A percentile compares a stretch with the other conserved stretches of the same genome.
Conservation (phyloP, 2,329 filamentous ascomycete genomes). For the Aurifilum marmelostoma region DNA sequence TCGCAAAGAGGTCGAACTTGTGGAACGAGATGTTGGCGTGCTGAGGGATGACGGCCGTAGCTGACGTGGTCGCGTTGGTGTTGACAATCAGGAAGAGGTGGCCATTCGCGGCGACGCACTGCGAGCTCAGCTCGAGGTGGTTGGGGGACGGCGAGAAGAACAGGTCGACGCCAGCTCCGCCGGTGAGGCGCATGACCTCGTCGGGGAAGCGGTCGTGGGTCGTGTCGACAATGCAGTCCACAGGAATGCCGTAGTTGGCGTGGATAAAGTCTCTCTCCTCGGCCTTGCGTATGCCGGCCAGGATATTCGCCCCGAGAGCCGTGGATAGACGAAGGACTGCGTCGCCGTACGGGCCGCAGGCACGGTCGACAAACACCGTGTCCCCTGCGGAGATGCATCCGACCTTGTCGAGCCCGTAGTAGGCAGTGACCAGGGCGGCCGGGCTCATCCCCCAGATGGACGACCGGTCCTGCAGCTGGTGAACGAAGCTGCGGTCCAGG, state of each 20-base stretch:
- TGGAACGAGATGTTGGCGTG: conserved; percentile 31
- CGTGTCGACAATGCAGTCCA: conserved; percentile 42
- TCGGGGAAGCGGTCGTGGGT: conserved; percentile 24
- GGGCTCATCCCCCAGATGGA: conserved; percentile 38
- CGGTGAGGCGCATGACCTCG: conserved; percentile 39
- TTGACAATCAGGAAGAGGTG: conserved; percentile 23
- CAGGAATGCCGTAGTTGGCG: conserved; percentile 38
- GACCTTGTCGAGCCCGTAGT: conserved; percentile 44
- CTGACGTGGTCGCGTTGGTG: conserved; percentile 6
- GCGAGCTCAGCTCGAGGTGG: conserved; percentile 37
- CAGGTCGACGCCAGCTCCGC: conserved; percentile 43
- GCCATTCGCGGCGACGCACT: conserved; percentile 38
- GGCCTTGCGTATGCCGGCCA: conserved; percentile 42
- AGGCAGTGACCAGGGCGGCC: conserved; percentile 46
- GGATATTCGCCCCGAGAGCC: conserved; percentile 44
- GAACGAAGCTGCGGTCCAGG: conserved; percentile 43
- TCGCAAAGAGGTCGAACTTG: conserved; percentile 32
- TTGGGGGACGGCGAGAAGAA: conserved; percentile 51
- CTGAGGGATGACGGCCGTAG: conserved; percentile 13
- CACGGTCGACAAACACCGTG: conserved; percentile 49
- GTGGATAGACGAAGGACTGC: conserved; percentile 48
- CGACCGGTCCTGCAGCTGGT: conserved; percentile 30
- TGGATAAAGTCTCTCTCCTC: conserved; percentile 45
- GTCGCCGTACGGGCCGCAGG: conserved; percentile 47
- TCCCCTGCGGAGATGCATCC: conserved; percentile 35